Percentiles rank a stretch among this genome's conserved stretches.
phyloP scores from a whole-genome alignment of 1,139 yeast species.

The Kluyveromyces marxianus region DNA sequence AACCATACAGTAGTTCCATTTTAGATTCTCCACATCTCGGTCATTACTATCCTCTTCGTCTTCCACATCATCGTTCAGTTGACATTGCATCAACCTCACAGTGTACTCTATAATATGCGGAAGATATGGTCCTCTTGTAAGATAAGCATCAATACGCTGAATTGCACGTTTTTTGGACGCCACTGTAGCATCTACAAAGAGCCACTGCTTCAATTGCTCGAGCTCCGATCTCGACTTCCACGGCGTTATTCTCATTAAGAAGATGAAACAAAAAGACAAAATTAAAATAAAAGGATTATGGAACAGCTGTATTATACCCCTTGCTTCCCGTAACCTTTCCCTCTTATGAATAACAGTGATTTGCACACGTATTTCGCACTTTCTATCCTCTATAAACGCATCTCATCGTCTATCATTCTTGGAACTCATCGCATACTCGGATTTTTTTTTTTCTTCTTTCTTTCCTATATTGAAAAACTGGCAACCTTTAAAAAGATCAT shows the following conservation, averaged over 20 bases:
- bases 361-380: not conserved
- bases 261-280: not conserved
- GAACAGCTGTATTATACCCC: no score
- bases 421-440: not conserved
- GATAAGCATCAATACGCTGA: constrained; percentile 51
- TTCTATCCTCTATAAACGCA: not conserved
- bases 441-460: not conserved
- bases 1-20: constrained; percentile 47
- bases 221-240: constrained; percentile 50
- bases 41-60: constrained; percentile 10
- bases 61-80: constrained; percentile 35
- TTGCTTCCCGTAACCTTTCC: no score
- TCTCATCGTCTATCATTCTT: not conserved
- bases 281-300: no score
- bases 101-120: constrained; percentile 81
- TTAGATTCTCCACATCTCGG: constrained; percentile 8
- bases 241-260: constrained; percentile 37
- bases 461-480: no score
- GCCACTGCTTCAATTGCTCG: constrained; percentile 47
- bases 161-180: constrained; percentile 44
- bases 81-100: constrained; percentile 49
- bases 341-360: no score
- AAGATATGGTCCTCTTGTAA: constrained; percentile 54
- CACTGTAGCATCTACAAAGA: constrained; percentile 29
- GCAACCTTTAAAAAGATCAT: no score